phyloP scores from a whole-genome alignment of 2,329 filamentous ascomycete species.

The Trichoderma brevicompactum region DNA sequence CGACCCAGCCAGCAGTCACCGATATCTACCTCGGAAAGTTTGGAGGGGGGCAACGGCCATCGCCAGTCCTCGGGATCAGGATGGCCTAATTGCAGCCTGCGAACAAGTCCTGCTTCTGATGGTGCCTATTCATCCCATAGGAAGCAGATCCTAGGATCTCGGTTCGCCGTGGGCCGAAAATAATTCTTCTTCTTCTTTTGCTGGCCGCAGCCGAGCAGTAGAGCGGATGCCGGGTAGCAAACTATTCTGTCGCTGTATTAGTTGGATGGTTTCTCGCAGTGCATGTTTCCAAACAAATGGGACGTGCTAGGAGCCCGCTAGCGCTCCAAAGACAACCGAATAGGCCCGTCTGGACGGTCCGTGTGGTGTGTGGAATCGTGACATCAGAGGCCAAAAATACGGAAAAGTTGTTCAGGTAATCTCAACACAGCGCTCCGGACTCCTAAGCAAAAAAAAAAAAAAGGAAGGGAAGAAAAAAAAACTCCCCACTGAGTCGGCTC shows the following conservation, averaged over 20 bases:
- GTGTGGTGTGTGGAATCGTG: constrained; percentile 10
- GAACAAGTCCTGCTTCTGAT: neutral
- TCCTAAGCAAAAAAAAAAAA: neutral
- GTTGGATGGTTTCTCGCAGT: neutral
- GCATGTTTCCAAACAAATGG: neutral
- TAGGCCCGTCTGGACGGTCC: neutral
- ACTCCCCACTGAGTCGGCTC: constrained; percentile 6
- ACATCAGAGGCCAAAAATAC: constrained; percentile 11
- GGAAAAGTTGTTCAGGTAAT: neutral
- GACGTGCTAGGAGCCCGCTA: neutral
- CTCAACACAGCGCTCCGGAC: neutral
- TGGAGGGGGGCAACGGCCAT: neutral
- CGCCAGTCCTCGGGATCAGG: neutral
- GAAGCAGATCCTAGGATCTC: neutral
- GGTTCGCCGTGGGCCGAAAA: neutral
- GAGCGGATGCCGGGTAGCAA: neutral
- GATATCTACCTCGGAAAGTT: neutral
- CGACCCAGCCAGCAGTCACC: too few species aligned
- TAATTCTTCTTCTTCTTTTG: neutral
- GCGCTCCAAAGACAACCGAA: neutral
- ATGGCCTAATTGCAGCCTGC: neutral
- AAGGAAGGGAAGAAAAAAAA: neutral
- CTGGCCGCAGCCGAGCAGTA: neutral
- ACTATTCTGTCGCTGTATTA: neutral
- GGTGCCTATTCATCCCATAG: neutral